Base-by-base conservation (phyloP, 345 rosid genomes). In the Syzygium aromaticum region DNA sequence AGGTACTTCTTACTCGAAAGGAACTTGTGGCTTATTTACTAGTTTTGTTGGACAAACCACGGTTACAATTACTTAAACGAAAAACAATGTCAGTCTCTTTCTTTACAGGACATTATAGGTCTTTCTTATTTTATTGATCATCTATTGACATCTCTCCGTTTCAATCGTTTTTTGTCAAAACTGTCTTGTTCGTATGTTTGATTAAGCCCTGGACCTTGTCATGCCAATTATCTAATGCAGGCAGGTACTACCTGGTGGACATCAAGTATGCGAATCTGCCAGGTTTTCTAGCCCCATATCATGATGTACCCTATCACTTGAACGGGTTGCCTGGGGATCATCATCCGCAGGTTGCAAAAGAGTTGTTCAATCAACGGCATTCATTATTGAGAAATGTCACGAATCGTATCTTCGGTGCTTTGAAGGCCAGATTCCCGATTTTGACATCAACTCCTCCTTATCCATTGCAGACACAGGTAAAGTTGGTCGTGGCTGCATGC, bases 401-500 rank as follows among this genome's bases (percentile, higher is more conserved):
- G 77, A 91, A 89, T 85, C 92, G 94, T 5, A 88, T 86, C 73
- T 93, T 97, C 54, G 97, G 94, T 17, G 96, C 97, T 27, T 89
- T 97, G 88, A 97, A 94, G 90, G 95, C 93, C 59, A 93, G 99
- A 19, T 97, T 97, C 67, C 99, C 99, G 0, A 97, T 96, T 87
- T 88, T 97, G 88, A 92, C 90, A 90, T 86, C 97, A 28, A 96
- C 98, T 90, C 99, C 99, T 83, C 98, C 98, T 8, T 96, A 97
- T 89, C 97, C 99, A 77, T 92, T 96, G 51, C 98, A 92, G 85
- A 95, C 96, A 11, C 97, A 96, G 92, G 97, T 96, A 88, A 96
- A 97, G 89, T 88, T 97, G 91, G 97, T 97, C 23, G 94, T 97
- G 40, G 99, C 94, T 13, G 93, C 98, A 2, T 96, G 97, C 23